Conservation (phyloP, 2,329 filamentous ascomycete genomes). For the Fusarium setosum region DNA sequence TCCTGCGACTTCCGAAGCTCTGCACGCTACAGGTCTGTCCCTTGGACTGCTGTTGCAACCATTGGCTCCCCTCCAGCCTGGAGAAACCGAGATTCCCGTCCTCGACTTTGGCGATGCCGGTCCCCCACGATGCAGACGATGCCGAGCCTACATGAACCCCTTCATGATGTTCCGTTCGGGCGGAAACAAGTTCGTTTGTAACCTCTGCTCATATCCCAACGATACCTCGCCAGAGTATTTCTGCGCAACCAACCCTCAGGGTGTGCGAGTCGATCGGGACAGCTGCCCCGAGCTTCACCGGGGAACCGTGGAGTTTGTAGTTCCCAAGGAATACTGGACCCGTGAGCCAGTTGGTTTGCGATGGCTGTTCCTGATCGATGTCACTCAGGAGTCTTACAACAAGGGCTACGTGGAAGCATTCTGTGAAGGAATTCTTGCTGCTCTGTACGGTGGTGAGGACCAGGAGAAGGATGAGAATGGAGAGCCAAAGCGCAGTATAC, state of each 20-base stretch:
- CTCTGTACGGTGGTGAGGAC: constrained; percentile 80
- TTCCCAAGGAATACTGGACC: constrained; percentile 99
- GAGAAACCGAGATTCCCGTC: constrained; percentile 89
- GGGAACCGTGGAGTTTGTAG: constrained; percentile 95
- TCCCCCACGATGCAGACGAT: constrained; percentile 91
- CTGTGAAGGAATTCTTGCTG: constrained; percentile 86
- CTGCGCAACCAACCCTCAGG: constrained; percentile 87
- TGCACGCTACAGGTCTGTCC: constrained; percentile 84
- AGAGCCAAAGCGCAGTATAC: constrained; percentile 69
- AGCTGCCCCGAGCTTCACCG: constrained; percentile 89
- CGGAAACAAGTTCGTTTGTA: constrained; percentile 97
- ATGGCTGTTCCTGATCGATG: constrained; percentile 93
- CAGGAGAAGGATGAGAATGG: constrained; percentile 61
- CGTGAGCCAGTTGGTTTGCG: constrained; percentile 89
- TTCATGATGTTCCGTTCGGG: constrained; percentile 98
- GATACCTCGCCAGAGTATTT: constrained; percentile 95
- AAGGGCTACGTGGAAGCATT: constrained; percentile 91
- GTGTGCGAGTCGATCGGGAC: constrained; percentile 86
- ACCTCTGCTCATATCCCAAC: constrained; percentile 97
- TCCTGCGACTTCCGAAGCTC: constrained; percentile 82
- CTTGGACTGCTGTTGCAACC: constrained; percentile 91
- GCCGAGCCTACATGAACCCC: constrained; percentile 96
- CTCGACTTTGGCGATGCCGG: constrained; percentile 94
- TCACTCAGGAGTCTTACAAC: constrained; percentile 90
- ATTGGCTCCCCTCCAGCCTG: constrained; percentile 82